Conservation (phyloP, 805 yeast species). For the Pichia exigua region DNA sequence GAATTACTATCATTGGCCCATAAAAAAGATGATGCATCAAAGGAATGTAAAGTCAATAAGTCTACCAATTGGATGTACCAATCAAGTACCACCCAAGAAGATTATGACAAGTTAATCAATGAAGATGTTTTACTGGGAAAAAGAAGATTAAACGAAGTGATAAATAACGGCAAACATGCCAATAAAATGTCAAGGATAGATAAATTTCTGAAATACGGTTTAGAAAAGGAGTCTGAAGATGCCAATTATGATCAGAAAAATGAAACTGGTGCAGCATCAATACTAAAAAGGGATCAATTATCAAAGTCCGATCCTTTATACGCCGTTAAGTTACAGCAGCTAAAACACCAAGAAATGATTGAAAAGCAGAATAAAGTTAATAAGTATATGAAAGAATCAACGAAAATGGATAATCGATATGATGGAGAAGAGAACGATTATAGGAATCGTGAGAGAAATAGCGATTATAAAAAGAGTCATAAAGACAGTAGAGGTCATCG, state of each 20-base stretch:
- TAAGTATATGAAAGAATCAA: not conserved
- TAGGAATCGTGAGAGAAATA: not conserved
- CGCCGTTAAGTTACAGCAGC: constrained; percentile 30
- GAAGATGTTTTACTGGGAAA: constrained; percentile 51
- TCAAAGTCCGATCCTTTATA: constrained; percentile 45
- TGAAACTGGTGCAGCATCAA: constrained; percentile 12
- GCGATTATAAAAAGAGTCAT: not conserved
- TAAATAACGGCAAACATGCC: not conserved
- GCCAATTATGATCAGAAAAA: constrained; percentile 9
- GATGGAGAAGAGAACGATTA: not conserved
- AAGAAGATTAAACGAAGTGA: constrained; percentile 27
- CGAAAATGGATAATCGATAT: not conserved
- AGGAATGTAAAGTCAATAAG: constrained; percentile 24
- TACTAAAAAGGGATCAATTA: constrained; percentile 5
- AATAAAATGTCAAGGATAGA: constrained; percentile 9
- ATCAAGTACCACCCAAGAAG: constrained; percentile 28
- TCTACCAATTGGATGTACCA: constrained; percentile 85
- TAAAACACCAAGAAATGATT: constrained; percentile 12
- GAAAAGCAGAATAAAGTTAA: constrained; percentile 8
- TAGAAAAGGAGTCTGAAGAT: not conserved
- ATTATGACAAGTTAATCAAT: constrained; percentile 26
- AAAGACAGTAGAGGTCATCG: not conserved
- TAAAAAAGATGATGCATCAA: constrained; percentile 28
- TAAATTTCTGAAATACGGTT: constrained; percentile 18
- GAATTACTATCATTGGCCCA: constrained; percentile 34